A percentile compares a stretch with the other conserved stretches of the same genome.
phyloP scores from a whole-genome alignment of 352 stramenopile species.

The Phytophthora boehmeriae region DNA sequence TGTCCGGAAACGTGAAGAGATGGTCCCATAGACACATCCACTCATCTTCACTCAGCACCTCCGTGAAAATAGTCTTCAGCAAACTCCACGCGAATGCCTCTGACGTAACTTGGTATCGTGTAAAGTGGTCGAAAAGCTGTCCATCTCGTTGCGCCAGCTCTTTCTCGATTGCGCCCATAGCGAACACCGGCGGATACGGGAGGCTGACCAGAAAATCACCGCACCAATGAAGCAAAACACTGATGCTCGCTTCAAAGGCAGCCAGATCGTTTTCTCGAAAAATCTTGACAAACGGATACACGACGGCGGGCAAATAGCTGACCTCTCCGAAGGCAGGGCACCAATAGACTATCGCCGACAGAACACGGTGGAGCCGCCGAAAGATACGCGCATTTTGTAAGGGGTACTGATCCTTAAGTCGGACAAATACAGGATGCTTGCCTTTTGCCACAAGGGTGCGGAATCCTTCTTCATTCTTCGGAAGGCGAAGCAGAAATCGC shows the following conservation, averaged over 20 bases:
- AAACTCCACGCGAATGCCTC: conserved; percentile 87
- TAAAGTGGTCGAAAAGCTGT: conserved; percentile 82
- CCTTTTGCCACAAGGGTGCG: conserved; percentile 74
- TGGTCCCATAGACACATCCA: conserved; percentile 92
- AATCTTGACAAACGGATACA: conserved; percentile 91
- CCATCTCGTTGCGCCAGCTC: conserved; percentile 73
- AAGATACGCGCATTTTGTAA: conserved; percentile 78
- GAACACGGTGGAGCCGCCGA: conserved; percentile 74
- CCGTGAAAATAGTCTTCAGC: conserved; percentile 87
- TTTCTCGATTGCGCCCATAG: conserved; percentile 72
- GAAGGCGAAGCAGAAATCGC: conserved; percentile 83
- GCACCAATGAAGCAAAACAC: conserved; percentile 89
- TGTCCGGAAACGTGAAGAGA: conserved; percentile 75
- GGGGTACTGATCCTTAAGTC: conserved; percentile 79
- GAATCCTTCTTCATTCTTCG: conserved; percentile 86
- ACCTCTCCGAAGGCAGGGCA: conserved; percentile 91
- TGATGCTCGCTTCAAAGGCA: conserved; percentile 89
- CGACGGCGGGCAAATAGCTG: conserved; percentile 78
- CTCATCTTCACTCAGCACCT: conserved; percentile 87
- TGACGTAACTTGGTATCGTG: conserved; percentile 57
- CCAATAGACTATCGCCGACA: conserved; percentile 91
- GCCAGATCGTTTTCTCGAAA: conserved; percentile 88
- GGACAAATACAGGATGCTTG: conserved; percentile 70
- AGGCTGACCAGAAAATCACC: conserved; percentile 81
- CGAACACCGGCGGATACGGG: conserved; percentile 78